Conservation (phyloP, 306 rosid species). For the Pyrus pyrifolia region DNA sequence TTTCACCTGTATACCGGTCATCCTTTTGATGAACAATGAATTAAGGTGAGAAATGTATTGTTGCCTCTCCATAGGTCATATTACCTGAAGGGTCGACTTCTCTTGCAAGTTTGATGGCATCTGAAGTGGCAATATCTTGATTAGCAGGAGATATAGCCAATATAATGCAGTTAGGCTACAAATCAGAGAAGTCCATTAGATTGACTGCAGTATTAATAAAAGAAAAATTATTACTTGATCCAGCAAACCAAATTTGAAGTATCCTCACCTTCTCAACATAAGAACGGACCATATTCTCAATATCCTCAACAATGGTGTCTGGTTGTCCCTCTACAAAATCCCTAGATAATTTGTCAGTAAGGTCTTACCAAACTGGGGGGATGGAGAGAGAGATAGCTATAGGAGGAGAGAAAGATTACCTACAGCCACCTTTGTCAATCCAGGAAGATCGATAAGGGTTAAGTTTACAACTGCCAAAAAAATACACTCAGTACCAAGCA, state of each 20-base stretch:
- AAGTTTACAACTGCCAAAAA: conserved; percentile 86
- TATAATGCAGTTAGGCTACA: conserved; percentile 89
- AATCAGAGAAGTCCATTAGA: conserved; percentile 33
- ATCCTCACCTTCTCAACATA: conserved; percentile 88
- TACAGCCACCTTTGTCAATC: conserved; percentile 98
- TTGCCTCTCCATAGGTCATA: conserved; percentile 7
- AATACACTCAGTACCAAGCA: conserved; percentile 3
- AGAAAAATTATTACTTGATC: background rate
- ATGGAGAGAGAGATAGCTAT: background rate
- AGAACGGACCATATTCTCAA: conserved; percentile 94
- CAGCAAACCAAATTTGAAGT: conserved; percentile 1
- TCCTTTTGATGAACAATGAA: background rate
- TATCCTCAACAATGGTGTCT: conserved; percentile 86
- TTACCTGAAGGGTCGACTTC: conserved; percentile 92
- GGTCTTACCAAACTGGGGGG: conserved; percentile 5
- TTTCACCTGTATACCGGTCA: background rate
- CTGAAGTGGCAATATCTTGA: conserved; percentile 97
- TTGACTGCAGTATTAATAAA: conserved; percentile 3
- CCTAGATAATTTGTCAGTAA: conserved; percentile 19
- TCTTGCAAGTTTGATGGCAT: conserved; percentile 84
- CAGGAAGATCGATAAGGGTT: conserved; percentile 97
- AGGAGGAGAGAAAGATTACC: conserved; percentile 40
- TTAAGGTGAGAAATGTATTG: background rate
- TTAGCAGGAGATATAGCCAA: conserved; percentile 93
- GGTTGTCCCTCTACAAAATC: conserved; percentile 80